These are phyloP conservation scores for Ophiostoma piceae DNA, from an alignment of 2,329 filamentous ascomycete genomes.

Conservation along the genomic window DNA sequence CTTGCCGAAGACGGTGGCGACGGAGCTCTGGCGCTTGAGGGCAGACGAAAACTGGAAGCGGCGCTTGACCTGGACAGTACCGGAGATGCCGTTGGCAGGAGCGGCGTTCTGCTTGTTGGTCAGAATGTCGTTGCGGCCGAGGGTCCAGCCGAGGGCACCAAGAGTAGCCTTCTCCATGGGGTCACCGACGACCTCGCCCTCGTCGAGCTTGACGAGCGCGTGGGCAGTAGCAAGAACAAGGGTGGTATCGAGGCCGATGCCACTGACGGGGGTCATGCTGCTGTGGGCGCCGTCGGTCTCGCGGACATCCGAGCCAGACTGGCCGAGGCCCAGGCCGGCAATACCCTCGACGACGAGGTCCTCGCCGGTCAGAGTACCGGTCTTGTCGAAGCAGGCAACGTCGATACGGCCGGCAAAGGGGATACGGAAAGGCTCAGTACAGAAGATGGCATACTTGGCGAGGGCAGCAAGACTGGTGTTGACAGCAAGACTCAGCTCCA, in stretches of 20 bases:
- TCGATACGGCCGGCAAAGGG: conserved; percentile 94
- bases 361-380: conserved; percentile 91
- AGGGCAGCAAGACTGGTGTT: conserved; percentile 94
- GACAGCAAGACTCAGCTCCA: conserved; percentile 95
- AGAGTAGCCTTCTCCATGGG: conserved; percentile 99
- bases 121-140: conserved; percentile 84
- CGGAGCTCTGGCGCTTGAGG: conserved; percentile 90
- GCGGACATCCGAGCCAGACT: conserved; percentile 32
- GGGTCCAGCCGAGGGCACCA: conserved; percentile 78
- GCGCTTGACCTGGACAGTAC: conserved; percentile 88
- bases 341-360: conserved; percentile 96
- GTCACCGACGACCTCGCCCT: conserved; percentile 94
- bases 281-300: conserved; percentile 80
- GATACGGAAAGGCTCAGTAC: conserved; percentile 97
- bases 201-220: conserved; percentile 90
- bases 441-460: conserved; percentile 95
- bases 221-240: conserved; percentile 92
- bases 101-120: conserved; percentile 57
- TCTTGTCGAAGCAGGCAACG: conserved; percentile 97
- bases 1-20: conserved; percentile 72
- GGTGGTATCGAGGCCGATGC: conserved; percentile 74
- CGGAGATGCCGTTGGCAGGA: conserved; percentile 49
- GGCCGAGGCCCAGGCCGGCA: conserved; percentile 69
- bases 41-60: conserved; percentile 98
- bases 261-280: conserved; percentile 64